Conservation (phyloP, 257 asterid species). For the Solanum pimpinellifolium region DNA sequence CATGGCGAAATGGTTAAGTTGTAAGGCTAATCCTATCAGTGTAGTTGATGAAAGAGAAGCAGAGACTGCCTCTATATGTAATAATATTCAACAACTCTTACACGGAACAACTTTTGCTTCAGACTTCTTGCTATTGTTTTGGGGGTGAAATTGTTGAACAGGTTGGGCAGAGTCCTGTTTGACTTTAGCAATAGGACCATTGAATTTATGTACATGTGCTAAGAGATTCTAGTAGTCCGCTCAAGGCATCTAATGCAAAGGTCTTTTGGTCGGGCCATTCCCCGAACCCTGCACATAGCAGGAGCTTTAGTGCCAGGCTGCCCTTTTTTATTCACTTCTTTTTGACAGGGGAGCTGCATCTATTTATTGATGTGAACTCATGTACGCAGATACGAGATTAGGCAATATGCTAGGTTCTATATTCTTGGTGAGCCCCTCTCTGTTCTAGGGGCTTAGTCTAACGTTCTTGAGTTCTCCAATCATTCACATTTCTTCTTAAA, state of each 20-base stretch:
- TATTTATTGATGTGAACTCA: neutral
- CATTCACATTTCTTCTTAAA: neutral
- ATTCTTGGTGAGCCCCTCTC: neutral
- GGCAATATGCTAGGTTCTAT: neutral
- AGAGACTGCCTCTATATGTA: no score
- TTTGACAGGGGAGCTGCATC: neutral
- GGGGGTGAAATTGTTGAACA: no score
- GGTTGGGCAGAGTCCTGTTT: no score
- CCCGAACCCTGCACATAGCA: neutral
- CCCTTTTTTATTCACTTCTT: neutral
- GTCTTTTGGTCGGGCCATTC: neutral
- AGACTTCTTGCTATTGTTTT: no score
- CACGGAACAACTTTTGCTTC: no score
- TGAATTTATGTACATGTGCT: neutral
- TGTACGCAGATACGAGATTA: neutral
- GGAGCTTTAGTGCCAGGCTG: no score
- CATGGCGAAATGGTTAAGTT: no score
- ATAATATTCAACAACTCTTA: no score
- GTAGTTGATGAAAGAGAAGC: no score
- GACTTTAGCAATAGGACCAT: no score
- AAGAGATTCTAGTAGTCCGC: neutral
- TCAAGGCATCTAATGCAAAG: neutral
- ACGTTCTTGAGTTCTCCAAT: neutral
- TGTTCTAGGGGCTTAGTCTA: neutral
- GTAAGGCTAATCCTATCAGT: no score